Conservation (phyloP, 257 asterid species). For the Solanum commersonii region DNA sequence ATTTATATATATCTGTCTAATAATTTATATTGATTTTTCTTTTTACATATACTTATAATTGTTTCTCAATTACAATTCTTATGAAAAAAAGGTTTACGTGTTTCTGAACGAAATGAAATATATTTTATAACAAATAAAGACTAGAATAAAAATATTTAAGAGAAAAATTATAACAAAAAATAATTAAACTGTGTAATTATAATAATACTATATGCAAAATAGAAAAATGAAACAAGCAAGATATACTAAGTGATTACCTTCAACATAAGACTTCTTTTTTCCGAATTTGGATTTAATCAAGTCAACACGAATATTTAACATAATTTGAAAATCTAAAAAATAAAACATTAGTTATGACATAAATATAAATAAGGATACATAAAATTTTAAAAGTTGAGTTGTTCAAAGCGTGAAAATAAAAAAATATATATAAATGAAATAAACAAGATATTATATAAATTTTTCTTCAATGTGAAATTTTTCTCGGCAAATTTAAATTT, state of each 20-base stretch:
- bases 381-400: background rate
- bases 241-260: background rate
- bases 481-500: rapidly evolving
- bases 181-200: too few relatives aligned
- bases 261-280: too few relatives aligned
- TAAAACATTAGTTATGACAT: background rate
- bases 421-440: rapidly evolving
- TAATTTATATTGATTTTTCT: too few relatives aligned
- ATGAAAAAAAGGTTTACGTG: too few relatives aligned
- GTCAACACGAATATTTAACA: background rate
- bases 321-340: background rate
- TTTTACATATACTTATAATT: too few relatives aligned
- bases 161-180: background rate
- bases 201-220: too few relatives aligned
- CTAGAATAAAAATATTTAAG: background rate
- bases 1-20: background rate
- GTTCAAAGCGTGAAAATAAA: background rate
- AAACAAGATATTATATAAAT: background rate
- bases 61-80: background rate
- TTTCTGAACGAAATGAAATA: background rate
- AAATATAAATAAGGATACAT: background rate
- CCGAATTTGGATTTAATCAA: too few relatives aligned
- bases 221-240: background rate
- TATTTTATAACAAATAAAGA: too few relatives aligned
- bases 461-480: background rate